Base-by-base conservation (phyloP, 495 filamentous ascomycete species). In the Rhypophila decipiens region DNA sequence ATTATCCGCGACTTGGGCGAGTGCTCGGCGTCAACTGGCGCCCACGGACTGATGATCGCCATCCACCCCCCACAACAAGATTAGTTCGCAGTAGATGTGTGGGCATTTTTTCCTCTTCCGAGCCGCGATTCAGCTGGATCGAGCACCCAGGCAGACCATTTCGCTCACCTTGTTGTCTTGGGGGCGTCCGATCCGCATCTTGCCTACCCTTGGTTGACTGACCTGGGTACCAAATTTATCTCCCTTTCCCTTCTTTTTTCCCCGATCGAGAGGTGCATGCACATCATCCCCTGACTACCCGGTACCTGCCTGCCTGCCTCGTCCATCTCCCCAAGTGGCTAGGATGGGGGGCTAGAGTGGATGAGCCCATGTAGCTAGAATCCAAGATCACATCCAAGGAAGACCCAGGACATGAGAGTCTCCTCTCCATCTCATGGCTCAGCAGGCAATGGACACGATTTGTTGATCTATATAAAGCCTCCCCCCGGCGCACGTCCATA, bases 391-490 rank as follows among this genome's bases (percentile, higher is more conserved):
- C 5, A 18, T n/a, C n/a, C n/a, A n/a, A n/a, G n/a, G n/a, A n/a
- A n/a, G n/a, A n/a, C n/a, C n/a, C n/a, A n/a, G n/a, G n/a, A n/a
- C n/a, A n/a, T n/a, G n/a, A n/a, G n/a, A n/a, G n/a, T n/a, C n/a
- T n/a, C n/a, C n/a, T n/a, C n/a, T n/a, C n/a, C n/a, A n/a, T n/a
- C n/a, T n/a, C n/a, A n/a, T n/a, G n/a, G n/a, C n/a, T n/a, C n/a
- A n/a, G n/a, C n/a, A n/a, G n/a, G n/a, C n/a, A n/a, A n/a, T n/a
- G n/a, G n/a, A n/a, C n/a, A n/a, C n/a, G n/a, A n/a, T n/a, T n/a
- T n/a, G n/a, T n/a, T n/a, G 5, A 18, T 21, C 34, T 47, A 47
- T 47, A 47, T 29, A 47, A 47, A 47, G 44, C 34, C 34, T 39
- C 20, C 21, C 29, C 33, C 13, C 27, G 27, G 27, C 27, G 13